phyloP scores from a whole-genome alignment of 2,329 filamentous ascomycete species.

The Iodosphaeria phyllophila region DNA sequence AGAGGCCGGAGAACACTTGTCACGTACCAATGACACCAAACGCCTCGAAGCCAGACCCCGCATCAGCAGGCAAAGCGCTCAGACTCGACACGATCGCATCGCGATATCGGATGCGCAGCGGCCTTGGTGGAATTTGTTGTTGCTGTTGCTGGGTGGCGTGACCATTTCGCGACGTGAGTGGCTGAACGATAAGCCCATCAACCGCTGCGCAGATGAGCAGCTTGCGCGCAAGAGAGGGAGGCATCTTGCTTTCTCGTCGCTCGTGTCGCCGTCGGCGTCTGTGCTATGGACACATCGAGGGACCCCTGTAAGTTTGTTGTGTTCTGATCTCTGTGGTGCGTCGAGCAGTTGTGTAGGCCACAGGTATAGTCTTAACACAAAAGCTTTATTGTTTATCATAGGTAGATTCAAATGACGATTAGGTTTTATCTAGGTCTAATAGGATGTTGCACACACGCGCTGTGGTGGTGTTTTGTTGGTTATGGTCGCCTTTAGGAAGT shows the following conservation, averaged over 20 bases:
- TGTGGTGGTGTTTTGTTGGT: too few species aligned
- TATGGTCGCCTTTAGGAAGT: too few species aligned
- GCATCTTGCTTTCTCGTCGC: constrained; percentile 1
- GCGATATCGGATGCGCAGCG: constrained; percentile 54
- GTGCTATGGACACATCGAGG: too few species aligned
- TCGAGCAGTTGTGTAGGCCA: too few species aligned
- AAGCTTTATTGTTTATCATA: too few species aligned
- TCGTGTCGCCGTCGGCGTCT: too few species aligned
- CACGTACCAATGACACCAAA: constrained; percentile 38
- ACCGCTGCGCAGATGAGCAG: constrained; percentile 62
- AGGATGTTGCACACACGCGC: too few species aligned
- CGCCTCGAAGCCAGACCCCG: constrained; percentile 34
- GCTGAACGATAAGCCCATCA: constrained; percentile 70
- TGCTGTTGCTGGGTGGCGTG: constrained; percentile 1
- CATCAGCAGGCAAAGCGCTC: constrained; percentile 21
- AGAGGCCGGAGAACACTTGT: background rate
- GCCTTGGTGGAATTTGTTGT: constrained; percentile 23
- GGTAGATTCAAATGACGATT: too few species aligned
- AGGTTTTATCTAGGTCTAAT: too few species aligned
- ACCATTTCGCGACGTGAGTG: constrained; percentile 41
- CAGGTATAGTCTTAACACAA: too few species aligned
- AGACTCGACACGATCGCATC: constrained; percentile 28
- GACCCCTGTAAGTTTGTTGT: too few species aligned
- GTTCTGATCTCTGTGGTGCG: too few species aligned
- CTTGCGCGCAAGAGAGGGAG: constrained; percentile 45